phyloP scores from a whole-genome alignment of 495 filamentous ascomycete species.

The Astrocystis sublimbata region DNA sequence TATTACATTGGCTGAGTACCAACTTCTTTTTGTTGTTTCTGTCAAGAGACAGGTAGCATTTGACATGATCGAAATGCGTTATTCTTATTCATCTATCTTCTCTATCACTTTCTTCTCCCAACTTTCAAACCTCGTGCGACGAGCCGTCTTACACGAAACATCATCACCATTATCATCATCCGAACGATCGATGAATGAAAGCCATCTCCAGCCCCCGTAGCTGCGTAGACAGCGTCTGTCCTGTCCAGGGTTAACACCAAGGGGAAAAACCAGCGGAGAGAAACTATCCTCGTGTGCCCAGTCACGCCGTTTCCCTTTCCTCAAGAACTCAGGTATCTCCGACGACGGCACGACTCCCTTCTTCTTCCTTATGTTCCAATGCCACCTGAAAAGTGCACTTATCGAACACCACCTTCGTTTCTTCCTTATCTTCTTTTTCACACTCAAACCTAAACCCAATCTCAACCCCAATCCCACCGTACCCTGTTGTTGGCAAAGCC shows the following conservation, averaged over 20 bases:
- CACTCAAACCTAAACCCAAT: too few relatives aligned
- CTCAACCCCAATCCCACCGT: conserved; percentile 3
- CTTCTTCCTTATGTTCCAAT: neutral
- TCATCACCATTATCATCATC: neutral
- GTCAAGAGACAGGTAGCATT: neutral
- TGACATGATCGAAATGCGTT: too few relatives aligned
- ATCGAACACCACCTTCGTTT: neutral
- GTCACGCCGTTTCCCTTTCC: conserved; percentile 9
- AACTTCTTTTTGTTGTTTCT: too few relatives aligned
- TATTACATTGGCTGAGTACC: too few relatives aligned
- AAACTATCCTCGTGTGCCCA: neutral
- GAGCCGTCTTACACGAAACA: too few relatives aligned
- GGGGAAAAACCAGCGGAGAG: neutral
- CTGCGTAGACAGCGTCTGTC: neutral
- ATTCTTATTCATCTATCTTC: neutral
- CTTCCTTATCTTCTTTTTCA: too few relatives aligned
- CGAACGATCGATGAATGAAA: conserved; percentile 14
- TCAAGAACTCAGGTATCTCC: conserved; percentile 20
- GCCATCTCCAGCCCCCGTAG: conserved; percentile 7
- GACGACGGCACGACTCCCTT: neutral
- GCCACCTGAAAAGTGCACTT: neutral
- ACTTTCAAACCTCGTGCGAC: neutral
- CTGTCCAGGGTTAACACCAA: neutral
- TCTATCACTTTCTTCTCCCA: neutral
- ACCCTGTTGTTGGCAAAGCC: neutral